These are phyloP conservation scores for Colletotrichum brevisporum DNA, from an alignment of 2,329 filamentous ascomycete genomes.

Conservation along the genomic window DNA sequence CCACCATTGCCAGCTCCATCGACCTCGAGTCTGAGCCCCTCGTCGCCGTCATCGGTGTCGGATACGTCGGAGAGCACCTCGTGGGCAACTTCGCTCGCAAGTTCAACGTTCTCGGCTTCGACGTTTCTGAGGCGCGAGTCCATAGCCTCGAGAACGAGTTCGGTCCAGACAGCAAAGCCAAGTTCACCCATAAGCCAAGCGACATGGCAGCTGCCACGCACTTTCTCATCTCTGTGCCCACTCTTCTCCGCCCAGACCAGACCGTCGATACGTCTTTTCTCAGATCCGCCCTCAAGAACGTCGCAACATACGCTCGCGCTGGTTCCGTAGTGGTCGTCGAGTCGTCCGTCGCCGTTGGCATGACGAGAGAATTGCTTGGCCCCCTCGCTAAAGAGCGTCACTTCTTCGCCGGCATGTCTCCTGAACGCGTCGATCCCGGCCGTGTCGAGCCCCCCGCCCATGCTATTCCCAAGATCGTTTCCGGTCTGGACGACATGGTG, in stretches of 20 bases:
- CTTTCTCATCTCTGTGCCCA: conserved; percentile 69
- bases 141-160: conserved; percentile 50
- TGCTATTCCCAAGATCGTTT: conserved; percentile 67
- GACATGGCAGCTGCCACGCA: conserved; percentile 61
- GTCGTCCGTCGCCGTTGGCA: conserved; percentile 68
- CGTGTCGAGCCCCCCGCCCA: conserved; percentile 55
- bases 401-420: conserved; percentile 65
- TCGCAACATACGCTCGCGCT: conserved; percentile 56
- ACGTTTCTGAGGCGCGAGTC: conserved; percentile 59
- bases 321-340: conserved; percentile 66
- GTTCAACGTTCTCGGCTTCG: conserved; percentile 62
- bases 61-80: conserved; percentile 67
- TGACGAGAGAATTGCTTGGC: conserved; percentile 64
- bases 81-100: conserved; percentile 57
- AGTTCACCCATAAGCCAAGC: conserved; percentile 52
- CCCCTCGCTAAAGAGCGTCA: conserved; percentile 58
- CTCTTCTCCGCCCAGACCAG: conserved; percentile 61
- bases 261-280: conserved; percentile 64
- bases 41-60: conserved; percentile 66
- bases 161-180: conserved; percentile 46
- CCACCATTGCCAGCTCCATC: conserved; percentile 35
- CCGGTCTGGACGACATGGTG: conserved; percentile 62
- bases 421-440: conserved; percentile 67
- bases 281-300: conserved; percentile 57
- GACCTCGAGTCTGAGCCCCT: conserved; percentile 48